A percentile compares a stretch with the other conserved stretches of the same genome.
These are phyloP conservation scores for Fraxinus quadrangulata DNA, from an alignment of 257 asterid species.

Conservation along the genomic window DNA sequence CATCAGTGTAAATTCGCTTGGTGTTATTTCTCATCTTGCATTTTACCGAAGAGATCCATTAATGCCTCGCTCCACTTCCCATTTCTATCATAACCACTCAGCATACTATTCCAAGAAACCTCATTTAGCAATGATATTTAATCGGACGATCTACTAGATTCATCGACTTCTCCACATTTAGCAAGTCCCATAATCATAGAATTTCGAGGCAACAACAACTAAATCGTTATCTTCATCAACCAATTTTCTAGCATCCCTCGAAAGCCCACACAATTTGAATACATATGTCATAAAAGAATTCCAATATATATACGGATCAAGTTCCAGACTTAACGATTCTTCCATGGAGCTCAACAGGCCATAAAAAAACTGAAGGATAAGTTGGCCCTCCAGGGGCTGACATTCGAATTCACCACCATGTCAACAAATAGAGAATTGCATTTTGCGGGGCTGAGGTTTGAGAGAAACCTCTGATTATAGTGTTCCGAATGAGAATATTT, in stretches of 20 bases:
- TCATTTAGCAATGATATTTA: conserved; percentile 49
- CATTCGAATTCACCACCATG: conserved; percentile 44
- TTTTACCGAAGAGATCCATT: conserved; percentile 42
- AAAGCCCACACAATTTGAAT: conserved; percentile 59
- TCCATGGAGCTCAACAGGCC: conserved; percentile 76
- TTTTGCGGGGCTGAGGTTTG: conserved; percentile 52
- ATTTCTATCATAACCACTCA: conserved; percentile 64
- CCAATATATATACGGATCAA: conserved; percentile 50
- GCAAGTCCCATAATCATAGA: conserved; percentile 66
- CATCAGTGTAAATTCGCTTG: conserved; percentile 54
- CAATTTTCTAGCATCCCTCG: conserved; percentile 52
- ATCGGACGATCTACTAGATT: conserved; percentile 55
- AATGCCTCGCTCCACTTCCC: conserved; percentile 61
- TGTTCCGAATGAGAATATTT: conserved; percentile 63
- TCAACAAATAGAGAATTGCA: conserved; percentile 56
- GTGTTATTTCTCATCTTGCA: conserved; percentile 49
- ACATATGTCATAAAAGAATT: conserved; percentile 65
- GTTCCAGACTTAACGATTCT: conserved; percentile 55
- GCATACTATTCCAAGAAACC: conserved; percentile 73
- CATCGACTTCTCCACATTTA: conserved; percentile 54
- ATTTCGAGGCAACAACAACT: conserved; percentile 72
- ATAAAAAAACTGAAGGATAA: conserved; percentile 72
- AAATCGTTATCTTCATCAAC: conserved; percentile 43
- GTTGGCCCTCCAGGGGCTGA: conserved; percentile 52
- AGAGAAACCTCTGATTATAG: conserved; percentile 66